Conservation (phyloP, 805 yeast genomes). For the Suhomyces kilbournensis region DNA sequence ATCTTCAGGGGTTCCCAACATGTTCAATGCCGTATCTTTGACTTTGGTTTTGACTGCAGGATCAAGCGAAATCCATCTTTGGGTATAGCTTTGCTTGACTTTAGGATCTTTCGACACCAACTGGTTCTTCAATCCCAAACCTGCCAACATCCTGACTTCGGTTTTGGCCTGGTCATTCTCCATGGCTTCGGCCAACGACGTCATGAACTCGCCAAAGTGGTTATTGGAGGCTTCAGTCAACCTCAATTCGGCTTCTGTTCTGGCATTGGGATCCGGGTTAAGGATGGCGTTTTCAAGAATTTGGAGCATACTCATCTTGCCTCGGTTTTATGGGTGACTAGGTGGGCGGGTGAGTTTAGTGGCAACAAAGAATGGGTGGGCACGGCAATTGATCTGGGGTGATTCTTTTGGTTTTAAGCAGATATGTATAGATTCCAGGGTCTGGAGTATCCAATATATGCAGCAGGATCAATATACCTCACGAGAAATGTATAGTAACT, state of each 20-base stretch:
- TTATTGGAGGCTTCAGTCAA: slow-evolving; percentile 67
- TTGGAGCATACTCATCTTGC: slow-evolving; percentile 58
- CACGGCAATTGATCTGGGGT: background rate
- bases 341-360: background rate
- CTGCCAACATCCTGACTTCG: slow-evolving; percentile 91
- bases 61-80: slow-evolving; percentile 72
- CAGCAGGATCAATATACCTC: background rate
- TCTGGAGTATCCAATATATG: background rate
- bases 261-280: slow-evolving; percentile 59
- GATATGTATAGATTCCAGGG: background rate
- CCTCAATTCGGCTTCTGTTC: slow-evolving; percentile 77
- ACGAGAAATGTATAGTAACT: background rate
- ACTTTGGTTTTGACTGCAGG: slow-evolving; percentile 55
- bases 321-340: background rate
- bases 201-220: slow-evolving; percentile 73
- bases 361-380: background rate
- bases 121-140: slow-evolving; percentile 82
- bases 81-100: slow-evolving; percentile 57
- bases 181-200: slow-evolving; percentile 66
- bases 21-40: slow-evolving; percentile 55
- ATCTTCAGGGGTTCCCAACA: slow-evolving; percentile 63
- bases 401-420: background rate
- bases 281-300: slow-evolving; percentile 78
- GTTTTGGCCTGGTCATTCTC: slow-evolving; percentile 60
- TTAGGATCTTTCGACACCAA: slow-evolving; percentile 73